Evolutionary conservation across 2,329 filamentous ascomycete genomes (phyloP), one percentile per base, ranked within the genome.

Genomic region (Ophiosphaerella narmari): DNA sequence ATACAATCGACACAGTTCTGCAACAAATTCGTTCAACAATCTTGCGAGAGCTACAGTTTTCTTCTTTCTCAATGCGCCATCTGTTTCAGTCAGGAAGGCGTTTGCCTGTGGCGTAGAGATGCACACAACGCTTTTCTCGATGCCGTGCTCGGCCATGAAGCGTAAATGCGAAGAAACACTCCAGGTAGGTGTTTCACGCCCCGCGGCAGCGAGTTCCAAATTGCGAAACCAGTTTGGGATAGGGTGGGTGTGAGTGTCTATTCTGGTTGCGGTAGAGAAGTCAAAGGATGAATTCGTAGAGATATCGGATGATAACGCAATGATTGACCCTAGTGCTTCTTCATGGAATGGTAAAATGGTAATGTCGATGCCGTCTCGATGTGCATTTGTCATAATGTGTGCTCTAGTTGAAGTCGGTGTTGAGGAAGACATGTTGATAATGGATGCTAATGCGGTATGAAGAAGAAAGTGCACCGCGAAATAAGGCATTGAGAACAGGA

Each of bases 191-290:
- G 69, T 72, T 45, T 52, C 59, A 35, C 65, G 68, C 23, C 65
- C 71, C 32, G 67, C 72, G n/a, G 70, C 65, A 4, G 59, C 53
- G 4, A 66, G 63, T 32, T 72, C 63, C 16, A 74, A 62, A 32
- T 49, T 51, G 7, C 65, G 64, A 50, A 73, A 74, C 63, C 67
- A 72, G 4, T 57, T 43, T 2, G 71, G 69, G 5, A 74, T 66
- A 23, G 69, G 66, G 44, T 74, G 72, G 8, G 65, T 68, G 50
- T 74, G 72, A 1, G 69, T 68, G 49, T 74, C 72, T 42, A 74
- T 65, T 12, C 63, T 58, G 7, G 53, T 60, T 14, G 65, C 65
- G 9, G 47, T 48, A 9, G 24, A 41, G 44, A 65, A 67, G 35
- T 48, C 35, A 13, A 49, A 40, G 11, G 29, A 8, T 2, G 43